Conservation (phyloP, 75 land plant genomes). For the Selaginella moellendorffii region DNA sequence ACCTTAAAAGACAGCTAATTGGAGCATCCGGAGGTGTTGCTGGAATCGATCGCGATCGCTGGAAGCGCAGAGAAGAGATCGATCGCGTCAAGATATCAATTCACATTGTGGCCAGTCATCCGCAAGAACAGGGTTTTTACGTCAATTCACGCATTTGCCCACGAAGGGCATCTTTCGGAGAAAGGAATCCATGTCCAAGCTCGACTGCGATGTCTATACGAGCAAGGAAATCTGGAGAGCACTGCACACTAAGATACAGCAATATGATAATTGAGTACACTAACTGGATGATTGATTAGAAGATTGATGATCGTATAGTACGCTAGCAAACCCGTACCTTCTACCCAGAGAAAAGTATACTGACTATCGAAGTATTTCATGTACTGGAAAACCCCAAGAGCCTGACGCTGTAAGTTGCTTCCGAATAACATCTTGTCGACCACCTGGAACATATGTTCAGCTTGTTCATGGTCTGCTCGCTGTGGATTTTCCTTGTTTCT, state of each 20-base stretch:
- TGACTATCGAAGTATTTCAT: background rate
- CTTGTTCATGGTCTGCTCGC: background rate
- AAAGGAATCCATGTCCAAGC: background rate
- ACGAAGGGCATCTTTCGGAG: no score
- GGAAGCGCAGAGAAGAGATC: no score
- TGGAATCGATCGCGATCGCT: no score
- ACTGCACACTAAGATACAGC: background rate
- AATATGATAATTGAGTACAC: background rate
- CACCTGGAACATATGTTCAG: background rate
- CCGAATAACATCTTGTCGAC: background rate
- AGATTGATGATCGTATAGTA: background rate
- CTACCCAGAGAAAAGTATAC: background rate
- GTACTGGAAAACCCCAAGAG: background rate
- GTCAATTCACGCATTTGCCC: no score
- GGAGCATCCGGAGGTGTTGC: no score
- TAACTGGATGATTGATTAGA: background rate
- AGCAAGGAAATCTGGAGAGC: background rate
- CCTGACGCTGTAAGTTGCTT: background rate
- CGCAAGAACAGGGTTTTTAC: no score
- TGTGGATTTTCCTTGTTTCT: background rate
- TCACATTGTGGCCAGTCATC: no score
- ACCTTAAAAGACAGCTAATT: no score
- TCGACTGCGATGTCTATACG: background rate
- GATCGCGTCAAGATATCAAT: no score
- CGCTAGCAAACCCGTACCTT: background rate